Evolutionary conservation across 495 filamentous ascomycete genomes (phyloP).

Genomic region (Entonaema liquescens): DNA sequence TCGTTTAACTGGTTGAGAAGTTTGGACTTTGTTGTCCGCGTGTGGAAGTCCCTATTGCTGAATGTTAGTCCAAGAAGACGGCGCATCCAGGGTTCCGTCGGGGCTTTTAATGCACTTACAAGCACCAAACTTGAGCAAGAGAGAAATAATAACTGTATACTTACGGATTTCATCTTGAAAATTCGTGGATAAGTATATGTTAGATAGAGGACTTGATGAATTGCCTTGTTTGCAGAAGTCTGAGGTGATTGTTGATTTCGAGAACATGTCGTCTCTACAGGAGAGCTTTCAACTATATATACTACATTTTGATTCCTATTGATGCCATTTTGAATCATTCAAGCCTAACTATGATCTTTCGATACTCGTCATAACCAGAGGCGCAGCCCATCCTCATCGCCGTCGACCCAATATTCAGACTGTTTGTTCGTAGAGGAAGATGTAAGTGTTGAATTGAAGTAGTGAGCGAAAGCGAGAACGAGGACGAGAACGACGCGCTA

Average conservation of each 20-base stretch:
- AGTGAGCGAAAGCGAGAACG: constrained; percentile 10
- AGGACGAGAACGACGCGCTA: constrained; percentile 1
- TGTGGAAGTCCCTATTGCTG: constrained; percentile 1
- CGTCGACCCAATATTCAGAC: not conserved
- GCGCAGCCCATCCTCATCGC: not conserved
- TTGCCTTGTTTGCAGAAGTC: not conserved
- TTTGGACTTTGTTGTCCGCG: not conserved
- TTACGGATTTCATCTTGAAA: constrained; percentile 19
- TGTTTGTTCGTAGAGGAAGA: not conserved
- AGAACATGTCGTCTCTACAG: not conserved
- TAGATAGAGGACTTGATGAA: not conserved
- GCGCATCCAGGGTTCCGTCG: not conserved
- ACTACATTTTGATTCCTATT: not conserved
- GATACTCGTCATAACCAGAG: not conserved
- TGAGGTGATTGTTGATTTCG: not conserved
- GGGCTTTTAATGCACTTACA: constrained; percentile 7
- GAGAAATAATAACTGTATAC: not conserved
- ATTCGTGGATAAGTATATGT: not conserved
- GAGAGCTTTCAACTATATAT: not conserved
- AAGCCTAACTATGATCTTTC: not conserved
- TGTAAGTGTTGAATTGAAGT: not conserved
- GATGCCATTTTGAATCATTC: not conserved
- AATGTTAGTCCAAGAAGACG: constrained; percentile 1
- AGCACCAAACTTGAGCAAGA: constrained; percentile 14
- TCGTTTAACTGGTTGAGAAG: not conserved